Conservation (phyloP, 148 eudicot species). For the Arbutus unedo region DNA sequence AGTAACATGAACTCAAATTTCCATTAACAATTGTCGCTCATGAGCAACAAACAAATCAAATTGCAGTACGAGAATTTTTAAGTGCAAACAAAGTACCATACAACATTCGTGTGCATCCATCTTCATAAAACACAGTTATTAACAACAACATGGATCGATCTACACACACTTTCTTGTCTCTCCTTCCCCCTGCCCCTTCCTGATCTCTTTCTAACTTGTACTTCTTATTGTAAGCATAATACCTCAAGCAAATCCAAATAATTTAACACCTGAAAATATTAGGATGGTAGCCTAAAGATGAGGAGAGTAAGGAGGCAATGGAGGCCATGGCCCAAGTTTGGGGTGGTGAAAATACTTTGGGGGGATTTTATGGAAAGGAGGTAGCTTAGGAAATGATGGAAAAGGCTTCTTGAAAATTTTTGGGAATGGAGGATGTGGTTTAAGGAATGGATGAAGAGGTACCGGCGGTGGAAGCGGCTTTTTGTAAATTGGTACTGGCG, state of each 20-base stretch:
- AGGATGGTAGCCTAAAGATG: slow-evolving; percentile 5
- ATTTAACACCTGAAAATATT: neutral
- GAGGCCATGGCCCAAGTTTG: slow-evolving; percentile 14
- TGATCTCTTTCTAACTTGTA: neutral
- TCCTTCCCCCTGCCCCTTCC: neutral
- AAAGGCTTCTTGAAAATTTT: neutral
- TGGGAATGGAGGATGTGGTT: slow-evolving; percentile 10
- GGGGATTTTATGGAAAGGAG: slow-evolving; percentile 19
- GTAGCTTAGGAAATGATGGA: slow-evolving; percentile 9
- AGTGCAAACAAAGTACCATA: too few species aligned
- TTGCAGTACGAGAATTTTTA: too few species aligned
- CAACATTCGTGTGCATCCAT: too few species aligned
- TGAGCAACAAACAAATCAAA: too few species aligned
- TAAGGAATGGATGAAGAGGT: neutral
- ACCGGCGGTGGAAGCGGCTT: neutral
- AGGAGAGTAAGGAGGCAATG: slow-evolving; percentile 14
- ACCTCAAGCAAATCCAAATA: neutral
- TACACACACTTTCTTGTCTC: neutral
- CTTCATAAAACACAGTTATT: too few species aligned
- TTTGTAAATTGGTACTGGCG: neutral
- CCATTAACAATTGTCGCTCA: too few species aligned
- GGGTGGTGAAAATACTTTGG: slow-evolving; percentile 19
- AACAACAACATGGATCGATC: neutral
- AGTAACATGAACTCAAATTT: too few species aligned
- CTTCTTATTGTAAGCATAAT: neutral